Evolutionary conservation across 768 basidiomycete genomes (phyloP).

Genomic region (Pleurotus platypus): DNA sequence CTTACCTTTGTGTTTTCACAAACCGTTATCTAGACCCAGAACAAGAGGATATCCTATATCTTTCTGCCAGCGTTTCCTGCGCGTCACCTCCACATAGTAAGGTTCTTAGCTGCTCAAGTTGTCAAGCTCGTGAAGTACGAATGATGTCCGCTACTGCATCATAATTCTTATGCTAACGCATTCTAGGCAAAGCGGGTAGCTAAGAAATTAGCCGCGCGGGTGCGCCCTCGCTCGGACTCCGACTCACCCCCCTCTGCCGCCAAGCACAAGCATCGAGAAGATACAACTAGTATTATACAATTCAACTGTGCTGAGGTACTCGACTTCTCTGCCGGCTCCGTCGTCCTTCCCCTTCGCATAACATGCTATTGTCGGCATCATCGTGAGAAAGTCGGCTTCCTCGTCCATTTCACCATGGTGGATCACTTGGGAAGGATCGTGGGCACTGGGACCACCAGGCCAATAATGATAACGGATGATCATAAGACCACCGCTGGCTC

Average conservation of each 20-base stretch:
- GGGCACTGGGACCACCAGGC: slow-evolving; percentile 76
- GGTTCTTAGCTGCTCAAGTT: slow-evolving; percentile 84
- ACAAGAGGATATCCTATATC: slow-evolving; percentile 65
- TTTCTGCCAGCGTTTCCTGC: slow-evolving; percentile 74
- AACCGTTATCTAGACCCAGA: slow-evolving; percentile 49
- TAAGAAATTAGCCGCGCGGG: slow-evolving; percentile 82
- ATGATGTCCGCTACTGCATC: neutral
- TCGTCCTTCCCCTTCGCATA: slow-evolving; percentile 88
- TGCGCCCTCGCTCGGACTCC: slow-evolving; percentile 76
- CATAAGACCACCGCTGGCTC: slow-evolving; percentile 68
- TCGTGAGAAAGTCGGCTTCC: slow-evolving; percentile 94
- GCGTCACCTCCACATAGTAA: slow-evolving; percentile 74
- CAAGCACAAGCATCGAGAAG: slow-evolving; percentile 52
- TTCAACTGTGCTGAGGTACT: slow-evolving; percentile 93
- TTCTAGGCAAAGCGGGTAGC: slow-evolving; percentile 82
- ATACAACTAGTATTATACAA: slow-evolving; percentile 83
- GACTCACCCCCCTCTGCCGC: slow-evolving; percentile 57
- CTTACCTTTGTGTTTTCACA: slow-evolving; percentile 3
- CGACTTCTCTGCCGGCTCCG: slow-evolving; percentile 85
- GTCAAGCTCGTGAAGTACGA: slow-evolving; percentile 79
- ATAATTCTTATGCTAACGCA: neutral
- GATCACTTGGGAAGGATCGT: slow-evolving; percentile 78
- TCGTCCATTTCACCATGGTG: slow-evolving; percentile 82
- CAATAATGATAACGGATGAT: slow-evolving; percentile 99
- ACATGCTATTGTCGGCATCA: slow-evolving; percentile 99